phyloP scores from a whole-genome alignment of 768 basidiomycete species.

The Agrocybe chaxingu region DNA sequence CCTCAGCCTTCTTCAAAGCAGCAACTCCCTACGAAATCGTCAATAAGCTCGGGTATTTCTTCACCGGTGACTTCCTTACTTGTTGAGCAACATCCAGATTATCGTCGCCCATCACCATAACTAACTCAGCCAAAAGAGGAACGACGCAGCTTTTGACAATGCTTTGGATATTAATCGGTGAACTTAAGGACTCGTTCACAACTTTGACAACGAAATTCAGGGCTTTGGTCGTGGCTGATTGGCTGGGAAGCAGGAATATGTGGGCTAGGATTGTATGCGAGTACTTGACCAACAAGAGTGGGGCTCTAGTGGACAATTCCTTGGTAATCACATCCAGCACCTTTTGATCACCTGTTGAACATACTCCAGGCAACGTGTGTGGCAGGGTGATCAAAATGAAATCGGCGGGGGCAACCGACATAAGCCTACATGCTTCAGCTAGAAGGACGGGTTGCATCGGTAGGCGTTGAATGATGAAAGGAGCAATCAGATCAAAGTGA shows the following conservation, averaged over 20 bases:
- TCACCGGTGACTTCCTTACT: conserved; percentile 32
- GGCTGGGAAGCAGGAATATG: conserved; percentile 57
- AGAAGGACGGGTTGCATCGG: conserved; percentile 57
- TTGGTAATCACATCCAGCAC: conserved; percentile 61
- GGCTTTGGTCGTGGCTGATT: conserved; percentile 53
- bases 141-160: conserved; percentile 68
- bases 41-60: background rate
- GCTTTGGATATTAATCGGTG: conserved; percentile 39
- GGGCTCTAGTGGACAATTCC: conserved; percentile 37
- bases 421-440: conserved; percentile 64
- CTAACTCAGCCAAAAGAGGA: conserved; percentile 69
- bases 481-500: conserved; percentile 63
- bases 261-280: conserved; percentile 61
- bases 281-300: conserved; percentile 30
- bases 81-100: conserved; percentile 38
- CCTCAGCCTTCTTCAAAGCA: conserved; percentile 41
- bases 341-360: conserved; percentile 55
- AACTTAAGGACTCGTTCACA: conserved; percentile 45
- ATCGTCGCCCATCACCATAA: conserved; percentile 75
- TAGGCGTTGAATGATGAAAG: conserved; percentile 59
- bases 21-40: conserved; percentile 24
- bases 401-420: conserved; percentile 50
- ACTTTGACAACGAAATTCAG: conserved; percentile 60
- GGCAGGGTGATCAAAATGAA: conserved; percentile 65
- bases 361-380: conserved; percentile 67